Conservation (phyloP, 1,284 basidiomycete species). For the Trichosporon ovoides region DNA sequence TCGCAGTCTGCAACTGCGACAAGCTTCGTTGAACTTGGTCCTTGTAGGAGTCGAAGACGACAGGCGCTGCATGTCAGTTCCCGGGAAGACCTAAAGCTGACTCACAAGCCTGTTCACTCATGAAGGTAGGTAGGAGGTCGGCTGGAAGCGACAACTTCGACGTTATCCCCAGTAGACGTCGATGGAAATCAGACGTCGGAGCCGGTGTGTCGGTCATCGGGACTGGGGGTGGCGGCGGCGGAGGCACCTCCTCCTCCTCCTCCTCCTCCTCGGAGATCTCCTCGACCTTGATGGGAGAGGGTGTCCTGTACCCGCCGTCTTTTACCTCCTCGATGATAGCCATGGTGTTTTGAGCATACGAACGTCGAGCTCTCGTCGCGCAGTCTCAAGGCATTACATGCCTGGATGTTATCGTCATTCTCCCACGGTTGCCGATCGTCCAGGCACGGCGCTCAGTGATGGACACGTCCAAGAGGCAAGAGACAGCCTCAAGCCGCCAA, state of each 20-base stretch:
- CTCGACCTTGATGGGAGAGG: slow-evolving; percentile 6
- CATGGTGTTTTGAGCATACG: slow-evolving; percentile 19
- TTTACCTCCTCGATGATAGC: slow-evolving; percentile 36
- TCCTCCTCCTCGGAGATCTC: slow-evolving; percentile 23
- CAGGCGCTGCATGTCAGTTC: slow-evolving; percentile 4
- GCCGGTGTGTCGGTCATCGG: slow-evolving; percentile 10
- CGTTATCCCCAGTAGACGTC: background rate
- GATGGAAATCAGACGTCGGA: background rate
- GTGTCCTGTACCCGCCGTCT: slow-evolving; percentile 13
- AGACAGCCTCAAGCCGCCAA: background rate
- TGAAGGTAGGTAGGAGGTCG: slow-evolving; percentile 28
- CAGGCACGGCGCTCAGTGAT: background rate
- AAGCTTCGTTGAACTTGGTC: background rate
- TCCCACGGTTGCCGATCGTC: slow-evolving; percentile 14
- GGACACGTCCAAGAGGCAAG: slow-evolving; percentile 9
- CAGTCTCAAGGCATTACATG: no score
- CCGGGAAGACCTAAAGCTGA: background rate
- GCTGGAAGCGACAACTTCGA: slow-evolving; percentile 24
- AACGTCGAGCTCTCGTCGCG: background rate
- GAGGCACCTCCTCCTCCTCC: background rate
- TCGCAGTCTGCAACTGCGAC: background rate
- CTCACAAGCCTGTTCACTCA: slow-evolving; percentile 25
- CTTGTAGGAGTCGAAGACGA: slow-evolving; percentile 2
- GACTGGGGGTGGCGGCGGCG: background rate
- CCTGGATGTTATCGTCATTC: background rate